Conservation (phyloP, 306 rosid species). For the Cucurbita ficifolia region DNA sequence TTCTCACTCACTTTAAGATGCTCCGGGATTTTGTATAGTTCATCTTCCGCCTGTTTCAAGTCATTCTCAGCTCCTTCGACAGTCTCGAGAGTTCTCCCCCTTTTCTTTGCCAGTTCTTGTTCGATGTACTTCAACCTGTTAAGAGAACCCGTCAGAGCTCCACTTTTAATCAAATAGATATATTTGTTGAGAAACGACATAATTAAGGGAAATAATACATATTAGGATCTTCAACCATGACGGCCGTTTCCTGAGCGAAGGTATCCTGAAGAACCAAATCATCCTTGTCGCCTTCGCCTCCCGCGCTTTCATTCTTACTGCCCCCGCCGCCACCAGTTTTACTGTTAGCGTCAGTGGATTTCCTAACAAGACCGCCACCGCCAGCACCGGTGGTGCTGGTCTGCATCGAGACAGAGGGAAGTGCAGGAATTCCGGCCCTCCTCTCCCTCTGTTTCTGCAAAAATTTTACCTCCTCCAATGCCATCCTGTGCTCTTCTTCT, state of each 20-base stretch:
- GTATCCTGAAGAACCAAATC: conserved; percentile 83
- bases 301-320: conserved; percentile 30
- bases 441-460: conserved; percentile 87
- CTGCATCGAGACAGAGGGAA: conserved; percentile 12
- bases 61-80: conserved; percentile 65
- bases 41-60: conserved; percentile 85
- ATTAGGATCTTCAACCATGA: conserved; percentile 85
- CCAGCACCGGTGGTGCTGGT: not conserved
- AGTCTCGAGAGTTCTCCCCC: conserved; percentile 49
- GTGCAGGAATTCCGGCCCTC: conserved; percentile 68
- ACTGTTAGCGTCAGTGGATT: conserved; percentile 12
- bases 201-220: conserved; percentile 23
- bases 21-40: conserved; percentile 83
- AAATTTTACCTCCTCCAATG: conserved; percentile 83
- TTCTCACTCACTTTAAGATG: conserved; percentile 69
- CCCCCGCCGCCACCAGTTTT: not conserved
- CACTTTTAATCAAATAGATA: not conserved
- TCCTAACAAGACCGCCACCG: conserved; percentile 6
- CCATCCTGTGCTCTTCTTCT: conserved; percentile 35
- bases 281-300: conserved; percentile 39
- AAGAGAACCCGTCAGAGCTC: not conserved
- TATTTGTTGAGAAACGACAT: not conserved
- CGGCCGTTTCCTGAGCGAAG: conserved; percentile 91
- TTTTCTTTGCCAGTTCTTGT: conserved; percentile 83
- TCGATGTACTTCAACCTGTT: conserved; percentile 62